A percentile compares a stretch with the other conserved stretches of the same genome.
Conservation (phyloP, 78 protist genomes). For the Cavenderia fasciculata region DNA sequence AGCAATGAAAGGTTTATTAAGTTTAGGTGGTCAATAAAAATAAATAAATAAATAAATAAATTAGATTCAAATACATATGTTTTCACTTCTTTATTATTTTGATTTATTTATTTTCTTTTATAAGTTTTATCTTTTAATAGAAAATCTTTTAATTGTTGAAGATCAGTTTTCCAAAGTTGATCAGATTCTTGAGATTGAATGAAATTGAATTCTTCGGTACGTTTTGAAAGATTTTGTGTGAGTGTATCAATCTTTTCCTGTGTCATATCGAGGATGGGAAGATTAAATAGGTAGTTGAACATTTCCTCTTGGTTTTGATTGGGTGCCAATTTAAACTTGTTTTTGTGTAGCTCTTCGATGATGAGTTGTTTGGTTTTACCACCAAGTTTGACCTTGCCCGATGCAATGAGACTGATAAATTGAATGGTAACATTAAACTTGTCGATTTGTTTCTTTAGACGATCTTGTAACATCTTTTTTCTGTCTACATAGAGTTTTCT, state of each 20-base stretch:
- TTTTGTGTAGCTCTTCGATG: constrained; percentile 19
- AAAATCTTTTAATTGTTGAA: constrained; percentile 5
- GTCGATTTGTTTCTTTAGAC: constrained; percentile 20
- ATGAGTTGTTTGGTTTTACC: constrained; percentile 46
- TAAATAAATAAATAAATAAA: too few species aligned
- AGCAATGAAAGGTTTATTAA: constrained; percentile 56
- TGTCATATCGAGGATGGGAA: constrained; percentile 69
- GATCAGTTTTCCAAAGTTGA: constrained; percentile 38
- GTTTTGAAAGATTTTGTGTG: background rate
- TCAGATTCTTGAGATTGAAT: background rate
- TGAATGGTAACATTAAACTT: background rate
- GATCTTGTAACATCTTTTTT: constrained; percentile 42
- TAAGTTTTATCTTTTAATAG: constrained; percentile 8
- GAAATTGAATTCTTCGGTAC: background rate
- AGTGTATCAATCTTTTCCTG: constrained; percentile 52
- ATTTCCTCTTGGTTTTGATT: constrained; percentile 25
- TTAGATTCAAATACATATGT: too few species aligned
- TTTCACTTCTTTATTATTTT: too few species aligned
- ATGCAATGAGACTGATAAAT: constrained; percentile 28
- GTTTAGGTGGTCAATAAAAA: constrained; percentile 56
- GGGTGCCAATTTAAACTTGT: background rate
- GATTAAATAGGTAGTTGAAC: constrained; percentile 39
- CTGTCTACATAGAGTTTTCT: constrained; percentile 88
- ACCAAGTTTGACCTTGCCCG: constrained; percentile 26
- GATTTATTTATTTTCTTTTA: constrained; percentile 16